Percentiles rank a stretch among this genome's conserved stretches.
Conservation (phyloP, 192 early-diverging fungal genomes). For the Coemansia sp. region DNA sequence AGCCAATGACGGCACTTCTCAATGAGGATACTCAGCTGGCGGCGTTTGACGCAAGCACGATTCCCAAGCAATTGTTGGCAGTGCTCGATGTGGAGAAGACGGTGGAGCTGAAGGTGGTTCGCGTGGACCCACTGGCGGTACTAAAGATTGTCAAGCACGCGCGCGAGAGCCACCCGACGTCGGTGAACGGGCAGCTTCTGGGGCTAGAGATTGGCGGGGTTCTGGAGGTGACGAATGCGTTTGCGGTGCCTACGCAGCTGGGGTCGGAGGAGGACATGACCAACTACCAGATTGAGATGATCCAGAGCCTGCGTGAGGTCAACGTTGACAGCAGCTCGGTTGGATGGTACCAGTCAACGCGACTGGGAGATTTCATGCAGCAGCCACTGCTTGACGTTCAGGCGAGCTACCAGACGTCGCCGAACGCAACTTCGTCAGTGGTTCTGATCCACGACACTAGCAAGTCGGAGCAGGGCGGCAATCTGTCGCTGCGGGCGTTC, state of each 20-base stretch:
- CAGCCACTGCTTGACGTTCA: constrained; percentile 87
- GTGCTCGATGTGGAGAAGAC: constrained; percentile 62
- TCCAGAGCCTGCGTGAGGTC: constrained; percentile 86
- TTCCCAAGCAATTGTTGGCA: constrained; percentile 34
- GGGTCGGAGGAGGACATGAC: constrained; percentile 61
- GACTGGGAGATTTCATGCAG: constrained; percentile 86
- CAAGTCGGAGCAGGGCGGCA: constrained; percentile 77
- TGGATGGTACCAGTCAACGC: constrained; percentile 95
- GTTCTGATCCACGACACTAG: constrained; percentile 92
- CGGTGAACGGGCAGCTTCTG: constrained; percentile 88
- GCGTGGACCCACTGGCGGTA: constrained; percentile 79
- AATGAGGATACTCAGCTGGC: constrained; percentile 29
- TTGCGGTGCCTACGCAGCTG: constrained; percentile 72
- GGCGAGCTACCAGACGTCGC: constrained; percentile 82
- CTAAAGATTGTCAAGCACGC: constrained; percentile 98
- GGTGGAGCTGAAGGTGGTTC: constrained; percentile 58
- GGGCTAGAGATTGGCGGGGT: constrained; percentile 87
- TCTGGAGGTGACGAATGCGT: constrained; percentile 91
- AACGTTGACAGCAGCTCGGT: constrained; percentile 96
- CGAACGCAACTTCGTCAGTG: constrained; percentile 68
- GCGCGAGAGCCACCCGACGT: constrained; percentile 73
- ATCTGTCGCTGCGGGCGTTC: constrained; percentile 82
- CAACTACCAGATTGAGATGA: constrained; percentile 92
- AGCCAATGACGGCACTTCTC: constrained; percentile 51
- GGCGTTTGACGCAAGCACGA: constrained; percentile 28